Conservation (phyloP, 495 filamentous ascomycete genomes). For the Chaetomium fimeti region DNA sequence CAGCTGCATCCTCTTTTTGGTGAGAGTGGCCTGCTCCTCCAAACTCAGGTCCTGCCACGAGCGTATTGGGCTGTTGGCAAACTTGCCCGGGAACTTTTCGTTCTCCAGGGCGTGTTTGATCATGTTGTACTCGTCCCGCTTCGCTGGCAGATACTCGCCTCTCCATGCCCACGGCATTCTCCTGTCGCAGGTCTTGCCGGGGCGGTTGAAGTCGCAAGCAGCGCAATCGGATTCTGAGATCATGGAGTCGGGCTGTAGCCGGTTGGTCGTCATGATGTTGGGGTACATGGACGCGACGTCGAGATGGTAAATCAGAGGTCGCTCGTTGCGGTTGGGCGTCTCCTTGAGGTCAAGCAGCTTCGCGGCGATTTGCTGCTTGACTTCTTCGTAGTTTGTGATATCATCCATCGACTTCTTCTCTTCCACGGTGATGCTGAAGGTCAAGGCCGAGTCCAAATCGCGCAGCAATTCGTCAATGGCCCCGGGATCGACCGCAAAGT, state of each 20-base stretch:
- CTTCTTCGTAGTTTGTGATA: slow-evolving; percentile 87
- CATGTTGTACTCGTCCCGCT: slow-evolving; percentile 99
- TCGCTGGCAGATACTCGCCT: slow-evolving; percentile 95
- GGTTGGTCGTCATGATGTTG: slow-evolving; percentile 99
- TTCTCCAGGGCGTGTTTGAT: slow-evolving; percentile 90
- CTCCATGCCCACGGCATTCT: slow-evolving; percentile 96
- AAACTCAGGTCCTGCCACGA: slow-evolving; percentile 75
- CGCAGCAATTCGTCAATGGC: slow-evolving; percentile 84
- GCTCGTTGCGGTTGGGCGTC: slow-evolving; percentile 76
- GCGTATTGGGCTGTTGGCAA: slow-evolving; percentile 64
- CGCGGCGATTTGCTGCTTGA: slow-evolving; percentile 77
- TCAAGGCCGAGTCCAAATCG: slow-evolving; percentile 87
- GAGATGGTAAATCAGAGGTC: slow-evolving; percentile 93
- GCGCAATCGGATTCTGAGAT: slow-evolving; percentile 94
- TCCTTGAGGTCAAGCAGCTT: slow-evolving; percentile 71
- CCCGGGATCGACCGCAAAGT: slow-evolving; percentile 81
- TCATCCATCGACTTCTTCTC: slow-evolving; percentile 93
- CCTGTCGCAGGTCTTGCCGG: slow-evolving; percentile 95
- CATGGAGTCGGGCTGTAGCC: slow-evolving; percentile 96
- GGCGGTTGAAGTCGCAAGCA: slow-evolving; percentile 96
- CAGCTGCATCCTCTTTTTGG: slow-evolving; percentile 84
- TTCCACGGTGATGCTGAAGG: slow-evolving; percentile 89
- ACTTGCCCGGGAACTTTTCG: slow-evolving; percentile 79
- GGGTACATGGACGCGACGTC: slow-evolving; percentile 99
- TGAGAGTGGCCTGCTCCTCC: slow-evolving; percentile 78